These are phyloP conservation scores for Pyronema omphalodes DNA, from an alignment of 495 filamentous ascomycete genomes.

Conservation along the genomic window DNA sequence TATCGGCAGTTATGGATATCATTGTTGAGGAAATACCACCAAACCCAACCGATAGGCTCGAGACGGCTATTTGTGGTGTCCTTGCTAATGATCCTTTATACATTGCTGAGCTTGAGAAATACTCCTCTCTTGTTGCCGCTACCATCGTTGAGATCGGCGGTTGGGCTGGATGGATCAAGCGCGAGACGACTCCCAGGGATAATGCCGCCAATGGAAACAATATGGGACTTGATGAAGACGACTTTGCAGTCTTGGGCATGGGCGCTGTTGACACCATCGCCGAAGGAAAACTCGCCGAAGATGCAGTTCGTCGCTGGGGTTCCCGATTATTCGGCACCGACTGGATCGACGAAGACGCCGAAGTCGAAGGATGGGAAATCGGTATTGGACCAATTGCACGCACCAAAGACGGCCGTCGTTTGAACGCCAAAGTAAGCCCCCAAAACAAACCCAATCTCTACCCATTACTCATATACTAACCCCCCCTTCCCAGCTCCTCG, in stretches of 20 bases:
- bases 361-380: conserved; percentile 23
- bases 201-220: neutral
- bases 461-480: neutral
- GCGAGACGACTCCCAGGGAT: conserved; percentile 7
- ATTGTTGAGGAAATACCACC: conserved; percentile 13
- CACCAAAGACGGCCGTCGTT: conserved; percentile 11
- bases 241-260: conserved; percentile 14
- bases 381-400: conserved; percentile 15
- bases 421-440: conserved; percentile 16
- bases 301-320: conserved; percentile 13
- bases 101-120: conserved; percentile 11
- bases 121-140: conserved; percentile 15
- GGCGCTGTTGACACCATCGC: neutral
- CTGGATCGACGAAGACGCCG: conserved; percentile 16
- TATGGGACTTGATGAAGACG: conserved; percentile 19
- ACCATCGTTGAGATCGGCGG: conserved; percentile 20
- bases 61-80: conserved; percentile 9
- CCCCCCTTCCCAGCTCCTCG: neutral
- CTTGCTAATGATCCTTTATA: conserved; percentile 13
- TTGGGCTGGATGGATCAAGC: conserved; percentile 9
- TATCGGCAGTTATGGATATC: conserved; percentile 7
- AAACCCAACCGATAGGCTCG: conserved; percentile 11
- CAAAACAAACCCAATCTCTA: neutral
- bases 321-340: conserved; percentile 17
- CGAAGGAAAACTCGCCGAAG: conserved; percentile 10